Base-by-base conservation (phyloP, 805 yeast species). In the Candida tallmaniae region DNA sequence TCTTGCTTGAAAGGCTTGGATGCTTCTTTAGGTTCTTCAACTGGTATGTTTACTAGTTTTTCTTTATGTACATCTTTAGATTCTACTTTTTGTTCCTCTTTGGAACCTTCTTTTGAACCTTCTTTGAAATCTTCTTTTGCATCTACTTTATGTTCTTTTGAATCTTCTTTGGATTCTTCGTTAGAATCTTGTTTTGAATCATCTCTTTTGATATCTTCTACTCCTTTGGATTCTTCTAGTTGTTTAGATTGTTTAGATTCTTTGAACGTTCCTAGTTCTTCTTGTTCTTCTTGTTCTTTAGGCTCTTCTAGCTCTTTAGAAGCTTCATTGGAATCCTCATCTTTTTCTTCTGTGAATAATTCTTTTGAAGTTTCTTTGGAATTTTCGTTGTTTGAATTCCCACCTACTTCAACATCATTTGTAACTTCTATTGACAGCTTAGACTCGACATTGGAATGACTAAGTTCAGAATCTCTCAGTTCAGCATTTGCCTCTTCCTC, bases 81-180 rank as follows among this genome's bases (percentile, higher is more conserved):
- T n/a, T n/a, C n/a, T n/a, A n/a, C n/a, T n/a, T n/a, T n/a, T n/a
- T n/a, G n/a, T n/a, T n/a, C n/a, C n/a, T 21, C 23, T 21, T 21
- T 21, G 10, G 23, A 24, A 24, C 6, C 12, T 24, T 24, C 27
- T 24, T n/a, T 14, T 24, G 9, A n/a, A 24, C 12, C n/a, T n/a
- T n/a, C n/a, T n/a, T 21, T 11, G 14, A 23, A 22, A 14, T 29
- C 35, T 34, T 27, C 22, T 4, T 12, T 20, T 11, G 14, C 15
- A 6, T 29, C 25, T 19, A 29, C 38, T 16, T 14, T 9, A 20
- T 27, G 22, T n/a, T 10, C 10, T 21, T 8, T 21, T 21, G 23
- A 21, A 21, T 10, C 23, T 21, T 21, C 23, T 21, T 21, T 8
- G 27, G 13, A 8, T 25, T 34, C 36, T 5, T 34, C 32, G 4